Percentiles rank a stretch among this genome's conserved stretches.
phyloP scores from a whole-genome alignment of 352 stramenopile genomes.

The Phytophthora cryptogea region DNA sequence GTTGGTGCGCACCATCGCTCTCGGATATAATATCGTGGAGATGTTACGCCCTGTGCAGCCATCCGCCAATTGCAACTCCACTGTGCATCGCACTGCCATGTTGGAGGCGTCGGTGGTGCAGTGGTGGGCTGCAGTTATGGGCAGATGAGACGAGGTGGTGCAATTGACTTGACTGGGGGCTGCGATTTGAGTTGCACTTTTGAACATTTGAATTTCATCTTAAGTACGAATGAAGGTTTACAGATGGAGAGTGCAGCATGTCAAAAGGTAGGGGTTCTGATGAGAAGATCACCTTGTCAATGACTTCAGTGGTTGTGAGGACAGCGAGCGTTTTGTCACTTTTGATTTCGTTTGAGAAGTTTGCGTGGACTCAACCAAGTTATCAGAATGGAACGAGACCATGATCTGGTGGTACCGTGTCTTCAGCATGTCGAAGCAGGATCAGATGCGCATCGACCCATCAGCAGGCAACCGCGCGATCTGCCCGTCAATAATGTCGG shows the following conservation, averaged over 20 bases:
- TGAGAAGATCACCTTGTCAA: no score
- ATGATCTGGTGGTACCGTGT: no score
- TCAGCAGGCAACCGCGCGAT: not conserved
- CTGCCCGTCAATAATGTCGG: not conserved
- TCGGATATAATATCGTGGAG: conserved; percentile 41
- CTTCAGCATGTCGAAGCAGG: no score
- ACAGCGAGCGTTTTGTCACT: no score
- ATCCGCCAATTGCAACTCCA: conserved; percentile 68
- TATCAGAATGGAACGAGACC: no score
- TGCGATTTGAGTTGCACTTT: conserved; percentile 13
- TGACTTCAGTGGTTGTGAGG: no score
- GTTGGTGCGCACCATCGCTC: conserved; percentile 31
- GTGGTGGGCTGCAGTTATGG: not conserved
- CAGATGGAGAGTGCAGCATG: no score
- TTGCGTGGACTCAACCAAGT: no score
- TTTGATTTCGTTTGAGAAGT: no score
- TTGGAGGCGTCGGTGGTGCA: not conserved
- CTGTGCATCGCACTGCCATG: conserved; percentile 43
- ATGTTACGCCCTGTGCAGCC: conserved; percentile 54
- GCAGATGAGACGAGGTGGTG: not conserved
- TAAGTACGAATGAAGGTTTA: no score
- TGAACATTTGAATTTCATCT: conserved; percentile 20
- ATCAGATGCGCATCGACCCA: no score
- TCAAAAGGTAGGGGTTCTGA: no score
- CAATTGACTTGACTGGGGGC: not conserved